Evolutionary conservation across 192 early-diverging fungal species (phyloP).

Genomic region (Linderina pennispora): DNA sequence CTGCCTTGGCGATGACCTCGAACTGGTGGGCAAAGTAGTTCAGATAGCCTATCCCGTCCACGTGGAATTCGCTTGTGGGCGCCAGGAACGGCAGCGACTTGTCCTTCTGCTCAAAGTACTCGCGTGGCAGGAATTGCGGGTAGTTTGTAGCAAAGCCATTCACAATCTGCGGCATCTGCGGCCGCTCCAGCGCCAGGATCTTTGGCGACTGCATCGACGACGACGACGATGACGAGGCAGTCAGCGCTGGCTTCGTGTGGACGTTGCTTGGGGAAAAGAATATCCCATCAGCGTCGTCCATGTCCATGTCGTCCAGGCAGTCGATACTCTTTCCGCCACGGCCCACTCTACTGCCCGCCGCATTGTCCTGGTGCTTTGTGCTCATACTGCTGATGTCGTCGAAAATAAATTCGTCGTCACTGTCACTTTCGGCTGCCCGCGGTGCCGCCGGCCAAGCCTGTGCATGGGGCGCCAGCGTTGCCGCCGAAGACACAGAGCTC

Average conservation of each 20-base stretch:
- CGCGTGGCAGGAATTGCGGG: conserved; percentile 35
- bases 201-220: conserved; percentile 16
- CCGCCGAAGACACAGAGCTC: conserved; percentile 30
- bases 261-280: too few species aligned
- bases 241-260: too few species aligned
- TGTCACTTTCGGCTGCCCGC: too few species aligned
- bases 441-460: too few species aligned
- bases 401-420: too few species aligned
- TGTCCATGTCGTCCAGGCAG: too few species aligned
- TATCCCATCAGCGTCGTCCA: too few species aligned
- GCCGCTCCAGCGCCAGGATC: conserved; percentile 25
- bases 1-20: conserved; percentile 55
- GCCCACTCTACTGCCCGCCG: too few species aligned
- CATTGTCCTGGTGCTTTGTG: too few species aligned
- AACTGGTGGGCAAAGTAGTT: conserved; percentile 75
- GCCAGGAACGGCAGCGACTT: conserved; percentile 31
- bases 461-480: conserved; percentile 21
- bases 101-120: conserved; percentile 25
- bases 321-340: too few species aligned
- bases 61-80: conserved; percentile 20
- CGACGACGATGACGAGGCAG: too few species aligned
- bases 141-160: conserved; percentile 44
- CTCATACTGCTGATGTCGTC: too few species aligned
- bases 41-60: conserved; percentile 29
- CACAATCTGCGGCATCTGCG: conserved; percentile 43